A percentile compares a stretch with the other conserved stretches of the same genome.
Evolutionary conservation across 495 filamentous ascomycete genomes (phyloP).

Genomic region (Penicillium verhagenii): DNA sequence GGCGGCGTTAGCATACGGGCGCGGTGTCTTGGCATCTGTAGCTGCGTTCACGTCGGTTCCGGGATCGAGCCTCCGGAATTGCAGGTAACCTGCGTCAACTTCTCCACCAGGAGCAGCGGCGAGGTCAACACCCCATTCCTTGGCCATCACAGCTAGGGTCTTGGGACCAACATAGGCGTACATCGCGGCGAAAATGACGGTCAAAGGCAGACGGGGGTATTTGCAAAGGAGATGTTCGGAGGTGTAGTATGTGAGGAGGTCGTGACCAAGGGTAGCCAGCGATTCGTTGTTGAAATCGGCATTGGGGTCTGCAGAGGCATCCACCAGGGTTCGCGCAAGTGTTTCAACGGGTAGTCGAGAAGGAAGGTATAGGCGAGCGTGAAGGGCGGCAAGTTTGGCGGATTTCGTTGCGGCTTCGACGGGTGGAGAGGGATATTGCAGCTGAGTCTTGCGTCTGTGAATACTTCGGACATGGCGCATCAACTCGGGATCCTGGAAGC

Average conservation of each 20-base stretch:
- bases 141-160: conserved; percentile 65
- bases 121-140: conserved; percentile 86
- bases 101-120: conserved; percentile 82
- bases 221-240: conserved; percentile 81
- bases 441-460: conserved; percentile 31
- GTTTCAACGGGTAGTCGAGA: conserved; percentile 78
- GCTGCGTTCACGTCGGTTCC: conserved; percentile 45
- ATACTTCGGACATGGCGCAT: conserved; percentile 15
- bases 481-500: conserved; percentile 17
- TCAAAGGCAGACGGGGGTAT: conserved; percentile 86
- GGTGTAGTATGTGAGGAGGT: conserved; percentile 81
- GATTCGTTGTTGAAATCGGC: conserved; percentile 77
- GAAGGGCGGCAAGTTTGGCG: conserved; percentile 89
- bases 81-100: conserved; percentile 90
- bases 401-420: conserved; percentile 67
- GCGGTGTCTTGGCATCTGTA: conserved; percentile 22
- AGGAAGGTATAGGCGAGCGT: conserved; percentile 84
- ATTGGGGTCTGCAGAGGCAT: conserved; percentile 76
- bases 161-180: conserved; percentile 74
- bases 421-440: conserved; percentile 61
- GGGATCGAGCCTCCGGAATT: conserved; percentile 64
- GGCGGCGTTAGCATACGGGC: conserved; percentile 43
- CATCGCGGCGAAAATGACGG: conserved; percentile 78
- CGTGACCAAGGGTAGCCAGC: conserved; percentile 74
- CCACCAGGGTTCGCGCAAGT: conserved; percentile 81